These are phyloP conservation scores for Calendula officinalis DNA, from an alignment of 129 eudicot genomes.

Conservation along the genomic window DNA sequence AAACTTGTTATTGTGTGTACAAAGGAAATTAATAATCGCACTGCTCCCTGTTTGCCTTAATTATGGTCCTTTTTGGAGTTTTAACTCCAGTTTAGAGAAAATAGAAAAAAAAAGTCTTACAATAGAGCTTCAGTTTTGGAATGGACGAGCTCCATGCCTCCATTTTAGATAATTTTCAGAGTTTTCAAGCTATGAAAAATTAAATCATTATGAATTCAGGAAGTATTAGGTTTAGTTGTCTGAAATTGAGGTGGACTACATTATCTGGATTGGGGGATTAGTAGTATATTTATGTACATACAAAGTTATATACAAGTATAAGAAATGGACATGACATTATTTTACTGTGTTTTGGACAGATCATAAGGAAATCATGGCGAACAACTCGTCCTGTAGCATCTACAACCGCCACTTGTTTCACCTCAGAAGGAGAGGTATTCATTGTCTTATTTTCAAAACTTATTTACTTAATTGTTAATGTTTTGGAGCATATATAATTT, in stretches of 20 bases:
- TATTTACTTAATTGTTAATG: conserved; percentile 5
- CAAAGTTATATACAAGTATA: conserved; percentile 2
- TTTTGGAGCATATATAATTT: conserved; percentile 3
- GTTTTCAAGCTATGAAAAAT: background rate
- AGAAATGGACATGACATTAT: conserved; percentile 15
- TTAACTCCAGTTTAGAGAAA: too few species aligned
- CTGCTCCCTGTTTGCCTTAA: too few species aligned
- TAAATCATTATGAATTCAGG: background rate
- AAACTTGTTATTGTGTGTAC: too few species aligned
- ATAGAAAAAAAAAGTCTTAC: too few species aligned
- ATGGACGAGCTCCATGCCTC: background rate
- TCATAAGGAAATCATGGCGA: conserved; percentile 48
- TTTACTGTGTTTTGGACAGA: conserved; percentile 34
- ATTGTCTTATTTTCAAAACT: background rate
- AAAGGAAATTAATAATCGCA: too few species aligned
- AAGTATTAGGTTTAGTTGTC: background rate
- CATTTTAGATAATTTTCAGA: background rate
- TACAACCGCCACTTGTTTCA: conserved; percentile 28
- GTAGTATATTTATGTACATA: background rate
- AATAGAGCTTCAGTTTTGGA: background rate
- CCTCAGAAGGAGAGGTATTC: conserved; percentile 54
- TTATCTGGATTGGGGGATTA: background rate
- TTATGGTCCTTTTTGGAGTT: too few species aligned
- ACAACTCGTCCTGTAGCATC: conserved; percentile 33
- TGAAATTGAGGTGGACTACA: conserved; percentile 6